Percentiles rank a stretch among this genome's conserved stretches.
Conservation (phyloP, 2,329 filamentous ascomycete species). For the Cladobotryum protrusum region DNA sequence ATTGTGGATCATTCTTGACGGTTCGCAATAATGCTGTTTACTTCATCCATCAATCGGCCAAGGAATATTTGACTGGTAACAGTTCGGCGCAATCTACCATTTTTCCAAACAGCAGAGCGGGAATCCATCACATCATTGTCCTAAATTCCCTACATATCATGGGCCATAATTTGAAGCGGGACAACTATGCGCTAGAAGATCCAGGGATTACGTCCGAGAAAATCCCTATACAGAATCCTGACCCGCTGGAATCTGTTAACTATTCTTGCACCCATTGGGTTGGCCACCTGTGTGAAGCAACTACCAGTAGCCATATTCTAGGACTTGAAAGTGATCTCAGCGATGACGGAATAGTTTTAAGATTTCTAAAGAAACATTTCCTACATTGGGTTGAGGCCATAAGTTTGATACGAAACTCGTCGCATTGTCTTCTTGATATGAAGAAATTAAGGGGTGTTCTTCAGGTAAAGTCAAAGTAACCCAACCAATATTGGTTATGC, state of each 20-base stretch:
- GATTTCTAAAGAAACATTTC: background rate
- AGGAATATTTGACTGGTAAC: slow-evolving; percentile 33
- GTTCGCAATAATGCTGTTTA: slow-evolving; percentile 24
- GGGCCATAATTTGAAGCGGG: slow-evolving; percentile 21
- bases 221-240: slow-evolving; percentile 6
- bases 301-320: slow-evolving; percentile 23
- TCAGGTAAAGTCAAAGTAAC: too few species aligned
- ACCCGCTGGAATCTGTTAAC: background rate
- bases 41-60: slow-evolving; percentile 38
- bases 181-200: slow-evolving; percentile 28
- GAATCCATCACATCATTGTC: slow-evolving; percentile 27
- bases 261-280: slow-evolving; percentile 19
- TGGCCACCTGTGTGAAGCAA: slow-evolving; percentile 12
- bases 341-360: background rate
- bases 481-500: too few species aligned
- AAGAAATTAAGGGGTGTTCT: too few species aligned
- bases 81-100: slow-evolving; percentile 20
- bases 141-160: slow-evolving; percentile 28
- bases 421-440: too few species aligned
- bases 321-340: slow-evolving; percentile 35
- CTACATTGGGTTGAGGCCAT: slow-evolving; percentile 5
- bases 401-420: too few species aligned
- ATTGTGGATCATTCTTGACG: slow-evolving; percentile 35
- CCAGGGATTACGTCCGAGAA: background rate
- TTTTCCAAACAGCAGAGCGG: slow-evolving; percentile 21